Evolutionary conservation across 805 yeast species (phyloP), one percentile per base, ranked within the genome.

Genomic region (Kluyveromyces dobzhanskii): DNA sequence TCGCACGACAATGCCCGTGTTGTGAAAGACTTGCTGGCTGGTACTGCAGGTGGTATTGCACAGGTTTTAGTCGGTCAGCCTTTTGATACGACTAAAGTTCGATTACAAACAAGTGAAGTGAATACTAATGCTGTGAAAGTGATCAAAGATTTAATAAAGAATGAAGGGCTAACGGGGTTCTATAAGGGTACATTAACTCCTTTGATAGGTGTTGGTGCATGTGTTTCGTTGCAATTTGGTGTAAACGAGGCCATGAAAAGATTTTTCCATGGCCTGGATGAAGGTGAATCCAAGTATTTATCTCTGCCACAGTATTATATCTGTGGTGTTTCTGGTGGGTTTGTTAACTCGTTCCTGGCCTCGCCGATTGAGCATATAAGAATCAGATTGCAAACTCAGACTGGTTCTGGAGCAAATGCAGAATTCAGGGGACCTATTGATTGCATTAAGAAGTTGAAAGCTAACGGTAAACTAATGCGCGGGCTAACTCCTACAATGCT

Each of bases 61-160:
- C 98, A 92, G 64, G 97, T 92, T 8, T 67, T 92, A 29, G 84
- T 82, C 5, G 98, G 97, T 18, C 97, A 92, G 63, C 97, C 97
- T 10, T 88, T 88, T 54, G 97, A 87, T 59, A 85, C 95, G 9
- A 85, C 92, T 28, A 90, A 90, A 63, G 97, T 92, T 17, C 72
- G 97, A 40, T 69, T 90, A 37, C 97, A 92, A 55, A 80, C 94
- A 3, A 86, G 92, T 2, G 76, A 76, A 36, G 87, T 92, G 1
- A 79, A 85, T 2, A 78, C 78, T 28, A 49, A 54, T 4, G 81
- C 96, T 0, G 52, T 75, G 40, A 94, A 86, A 48, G 97, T 87
- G 7, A 78, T 87, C 17, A 74, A 71, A 56, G 72, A 78, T 50
- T 68, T 92, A 43, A 32, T 90, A 32, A 66, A 70, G 37, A 78